phyloP scores from a whole-genome alignment of 441 rosid genomes.

The Mallotus repandus region DNA sequence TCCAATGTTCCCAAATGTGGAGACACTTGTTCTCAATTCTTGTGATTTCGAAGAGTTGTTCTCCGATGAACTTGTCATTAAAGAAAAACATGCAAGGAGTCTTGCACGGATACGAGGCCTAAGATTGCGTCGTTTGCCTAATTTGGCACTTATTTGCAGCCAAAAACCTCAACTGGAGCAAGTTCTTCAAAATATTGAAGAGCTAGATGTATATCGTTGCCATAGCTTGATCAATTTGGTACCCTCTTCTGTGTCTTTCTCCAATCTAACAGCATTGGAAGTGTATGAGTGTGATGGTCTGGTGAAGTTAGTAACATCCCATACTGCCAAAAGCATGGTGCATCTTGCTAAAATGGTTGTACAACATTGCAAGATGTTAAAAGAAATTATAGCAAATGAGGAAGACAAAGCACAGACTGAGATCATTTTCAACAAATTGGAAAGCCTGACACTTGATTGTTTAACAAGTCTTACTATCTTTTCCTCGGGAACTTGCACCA shows the following conservation, averaged over 20 bases:
- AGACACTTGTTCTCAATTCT: slow-evolving; percentile 16
- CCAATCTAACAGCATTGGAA: slow-evolving; percentile 1
- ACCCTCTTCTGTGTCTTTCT: slow-evolving; percentile 13
- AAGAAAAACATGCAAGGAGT: background rate
- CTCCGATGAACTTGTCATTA: background rate
- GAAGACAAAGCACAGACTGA: background rate
- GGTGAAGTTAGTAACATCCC: slow-evolving; percentile 12
- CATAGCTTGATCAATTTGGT: slow-evolving; percentile 1
- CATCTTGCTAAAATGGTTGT: slow-evolving; percentile 10
- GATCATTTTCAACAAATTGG: slow-evolving; percentile 19
- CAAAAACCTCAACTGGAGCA: background rate
- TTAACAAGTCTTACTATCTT: slow-evolving; percentile 25
- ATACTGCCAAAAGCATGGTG: slow-evolving; percentile 15
- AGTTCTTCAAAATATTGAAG: slow-evolving; percentile 4
- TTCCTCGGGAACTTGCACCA: slow-evolving; percentile 3
- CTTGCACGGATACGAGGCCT: background rate
- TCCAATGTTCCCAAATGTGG: slow-evolving; percentile 18
- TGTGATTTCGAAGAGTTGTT: slow-evolving; percentile 22
- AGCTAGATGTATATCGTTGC: background rate
- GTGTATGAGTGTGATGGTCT: slow-evolving; percentile 11
- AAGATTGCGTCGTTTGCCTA: background rate
- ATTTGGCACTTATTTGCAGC: slow-evolving; percentile 10
- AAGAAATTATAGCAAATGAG: slow-evolving; percentile 7
- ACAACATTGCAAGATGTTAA: background rate
- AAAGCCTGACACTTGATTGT: background rate